Base-by-base conservation (phyloP, 2,329 filamentous ascomycete species). In the Cryoendolithus antarcticus region DNA sequence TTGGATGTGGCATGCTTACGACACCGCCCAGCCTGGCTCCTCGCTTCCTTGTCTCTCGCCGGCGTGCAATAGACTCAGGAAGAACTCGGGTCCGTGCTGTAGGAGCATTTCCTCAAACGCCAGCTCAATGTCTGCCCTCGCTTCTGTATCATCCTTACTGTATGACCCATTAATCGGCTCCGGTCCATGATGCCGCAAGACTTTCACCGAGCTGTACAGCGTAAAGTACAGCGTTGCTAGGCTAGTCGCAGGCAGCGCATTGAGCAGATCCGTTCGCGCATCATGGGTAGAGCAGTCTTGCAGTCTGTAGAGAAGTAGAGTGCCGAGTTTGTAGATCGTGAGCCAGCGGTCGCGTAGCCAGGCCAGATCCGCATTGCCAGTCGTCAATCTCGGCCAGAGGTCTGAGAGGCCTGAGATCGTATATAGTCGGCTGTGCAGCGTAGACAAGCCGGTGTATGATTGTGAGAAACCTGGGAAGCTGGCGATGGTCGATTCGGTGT, bases 161-260 rank as follows among this genome's bases (percentile, higher is more conserved):
- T 38, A 45, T 1, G 34, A 41, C 28, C 40, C 43, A 19, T 51
- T 46, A 12, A 56, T 49, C 2, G 54, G 49, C n/a, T 44, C 41
- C 7, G 56, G 54, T 6, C 56, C 56, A 12, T 54, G 47, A 30
- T 52, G 50, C 3, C 57, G 45, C 11, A 60, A 38, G 13, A 58
- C 53, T 31, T 54, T 51, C 30, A 59, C 48, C 6, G 44, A 46
- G 9, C 50, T 46, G 30, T 53, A 44, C 13, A 58, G 48, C 8
- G 53, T 55, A 45, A 60, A 56, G 8, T 57, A 43, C 8, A 60
- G 34, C 21, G 54, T 53, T 5, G 56, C 57, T 2, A 60, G 50
- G 30, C 52, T 55, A 1, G 50, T 53, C 2, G 48, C 40, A 3
- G 56, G 55, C 1, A 58, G 45, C 6, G 45, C 40, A 30, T 44